These are phyloP conservation scores for Neurospora sp. DNA, from an alignment of 495 filamentous ascomycete genomes.

Conservation along the genomic window DNA sequence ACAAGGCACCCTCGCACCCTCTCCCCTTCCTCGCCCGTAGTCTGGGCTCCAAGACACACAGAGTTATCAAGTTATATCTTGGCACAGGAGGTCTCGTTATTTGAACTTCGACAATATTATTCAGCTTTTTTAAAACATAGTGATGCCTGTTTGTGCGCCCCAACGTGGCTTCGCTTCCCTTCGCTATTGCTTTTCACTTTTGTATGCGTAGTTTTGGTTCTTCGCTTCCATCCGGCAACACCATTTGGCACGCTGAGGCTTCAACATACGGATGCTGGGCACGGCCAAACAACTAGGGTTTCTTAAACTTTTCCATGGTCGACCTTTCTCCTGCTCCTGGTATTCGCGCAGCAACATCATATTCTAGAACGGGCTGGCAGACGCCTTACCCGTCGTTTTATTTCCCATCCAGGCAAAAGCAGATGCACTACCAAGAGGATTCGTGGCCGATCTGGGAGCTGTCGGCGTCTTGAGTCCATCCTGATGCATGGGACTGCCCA, in stretches of 20 bases:
- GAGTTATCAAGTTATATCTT: background rate
- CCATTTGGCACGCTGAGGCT: background rate
- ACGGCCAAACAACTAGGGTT: background rate
- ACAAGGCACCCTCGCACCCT: background rate
- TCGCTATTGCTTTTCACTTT: background rate
- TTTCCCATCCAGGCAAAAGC: conserved; percentile 80
- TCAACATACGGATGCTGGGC: background rate
- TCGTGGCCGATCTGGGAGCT: conserved; percentile 41
- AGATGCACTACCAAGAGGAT: conserved; percentile 85
- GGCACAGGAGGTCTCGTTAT: background rate
- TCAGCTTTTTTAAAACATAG: background rate
- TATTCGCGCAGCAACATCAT: background rate
- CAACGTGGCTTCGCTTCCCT: background rate
- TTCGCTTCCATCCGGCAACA: background rate
- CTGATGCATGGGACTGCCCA: background rate
- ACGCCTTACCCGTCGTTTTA: background rate
- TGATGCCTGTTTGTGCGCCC: background rate
- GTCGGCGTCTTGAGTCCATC: conserved; percentile 23
- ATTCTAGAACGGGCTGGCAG: background rate
- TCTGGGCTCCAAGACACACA: background rate
- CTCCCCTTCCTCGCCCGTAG: background rate
- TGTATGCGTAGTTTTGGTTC: background rate
- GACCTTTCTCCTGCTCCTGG: background rate
- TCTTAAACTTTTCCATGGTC: background rate
- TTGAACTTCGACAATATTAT: background rate